Percentiles rank a stretch among this genome's conserved stretches.
Evolutionary conservation across 768 basidiomycete genomes (phyloP).

Genomic region (Tricholoma sp.): DNA sequence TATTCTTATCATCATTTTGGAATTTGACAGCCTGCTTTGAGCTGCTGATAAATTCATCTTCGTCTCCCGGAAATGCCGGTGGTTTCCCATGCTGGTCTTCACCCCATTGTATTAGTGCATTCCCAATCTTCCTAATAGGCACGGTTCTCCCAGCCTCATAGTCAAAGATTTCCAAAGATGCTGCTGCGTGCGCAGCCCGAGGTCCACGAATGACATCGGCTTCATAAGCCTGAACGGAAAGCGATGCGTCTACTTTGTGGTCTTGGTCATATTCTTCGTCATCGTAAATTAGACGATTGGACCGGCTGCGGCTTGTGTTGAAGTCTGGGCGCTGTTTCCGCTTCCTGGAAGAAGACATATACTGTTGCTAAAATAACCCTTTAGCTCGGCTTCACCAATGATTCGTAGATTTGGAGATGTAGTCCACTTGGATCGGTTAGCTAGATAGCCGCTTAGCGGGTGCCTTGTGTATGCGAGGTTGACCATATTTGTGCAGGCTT

Average conservation of each 20-base stretch:
- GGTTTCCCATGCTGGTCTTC: conserved; percentile 1
- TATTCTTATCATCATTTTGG: conserved; percentile 13
- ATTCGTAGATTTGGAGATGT: background rate
- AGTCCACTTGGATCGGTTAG: no score
- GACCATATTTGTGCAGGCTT: no score
- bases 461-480: no score
- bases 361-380: background rate
- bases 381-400: background rate
- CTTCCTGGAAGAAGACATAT: conserved; percentile 9
- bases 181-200: conserved; percentile 32
- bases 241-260: conserved; percentile 20
- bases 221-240: conserved; percentile 71
- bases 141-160: conserved; percentile 5
- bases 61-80: conserved; percentile 15
- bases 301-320: background rate
- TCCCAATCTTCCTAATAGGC: conserved; percentile 20
- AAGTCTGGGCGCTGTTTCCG: conserved; percentile 6
- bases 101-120: conserved; percentile 30
- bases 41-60: conserved; percentile 14
- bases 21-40: conserved; percentile 6
- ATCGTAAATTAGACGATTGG: background rate
- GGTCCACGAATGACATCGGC: conserved; percentile 63
- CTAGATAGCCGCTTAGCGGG: no score
- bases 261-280: background rate
- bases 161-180: conserved; percentile 29